These are phyloP conservation scores for Cladosporium sp. DNA, from an alignment of 2,329 filamentous ascomycete genomes.

Conservation along the genomic window DNA sequence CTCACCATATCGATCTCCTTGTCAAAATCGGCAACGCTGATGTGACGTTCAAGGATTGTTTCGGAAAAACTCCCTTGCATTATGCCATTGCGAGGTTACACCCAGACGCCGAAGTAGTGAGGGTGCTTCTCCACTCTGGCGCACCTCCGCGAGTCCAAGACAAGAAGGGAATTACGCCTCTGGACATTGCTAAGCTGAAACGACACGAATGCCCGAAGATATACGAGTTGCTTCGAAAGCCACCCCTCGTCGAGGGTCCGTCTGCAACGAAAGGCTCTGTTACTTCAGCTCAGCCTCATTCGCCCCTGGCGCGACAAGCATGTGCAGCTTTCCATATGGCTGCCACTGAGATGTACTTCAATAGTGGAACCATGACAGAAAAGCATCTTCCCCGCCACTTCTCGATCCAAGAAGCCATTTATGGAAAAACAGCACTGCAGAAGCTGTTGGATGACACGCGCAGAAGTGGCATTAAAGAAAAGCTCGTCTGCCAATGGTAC, in stretches of 20 bases:
- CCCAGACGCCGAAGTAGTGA: not conserved
- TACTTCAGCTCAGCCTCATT: not conserved
- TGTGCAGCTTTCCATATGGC: not conserved
- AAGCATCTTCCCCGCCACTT: not conserved
- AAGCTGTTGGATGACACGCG: not conserved
- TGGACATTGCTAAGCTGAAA: not conserved
- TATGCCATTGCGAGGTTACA: not conserved
- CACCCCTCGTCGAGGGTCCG: not conserved
- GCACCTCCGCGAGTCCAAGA: not conserved
- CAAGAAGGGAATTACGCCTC: not conserved
- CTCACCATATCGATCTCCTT: not conserved
- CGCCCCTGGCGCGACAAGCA: not conserved
- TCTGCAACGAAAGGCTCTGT: not conserved
- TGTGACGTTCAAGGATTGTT: not conserved
- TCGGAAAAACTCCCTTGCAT: not conserved
- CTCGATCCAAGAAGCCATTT: not conserved
- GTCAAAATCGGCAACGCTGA: not conserved
- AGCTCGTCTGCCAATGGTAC: slow-evolving; percentile 37
- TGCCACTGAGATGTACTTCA: not conserved
- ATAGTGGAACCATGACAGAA: not conserved
- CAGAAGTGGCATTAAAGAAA: not conserved
- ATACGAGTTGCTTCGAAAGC: not conserved
- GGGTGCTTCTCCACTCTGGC: not conserved
- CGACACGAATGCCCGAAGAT: not conserved
- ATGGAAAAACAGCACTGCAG: not conserved